These are phyloP conservation scores for Globisporangium alternatum DNA, from an alignment of 352 stramenopile species.

Conservation along the genomic window DNA sequence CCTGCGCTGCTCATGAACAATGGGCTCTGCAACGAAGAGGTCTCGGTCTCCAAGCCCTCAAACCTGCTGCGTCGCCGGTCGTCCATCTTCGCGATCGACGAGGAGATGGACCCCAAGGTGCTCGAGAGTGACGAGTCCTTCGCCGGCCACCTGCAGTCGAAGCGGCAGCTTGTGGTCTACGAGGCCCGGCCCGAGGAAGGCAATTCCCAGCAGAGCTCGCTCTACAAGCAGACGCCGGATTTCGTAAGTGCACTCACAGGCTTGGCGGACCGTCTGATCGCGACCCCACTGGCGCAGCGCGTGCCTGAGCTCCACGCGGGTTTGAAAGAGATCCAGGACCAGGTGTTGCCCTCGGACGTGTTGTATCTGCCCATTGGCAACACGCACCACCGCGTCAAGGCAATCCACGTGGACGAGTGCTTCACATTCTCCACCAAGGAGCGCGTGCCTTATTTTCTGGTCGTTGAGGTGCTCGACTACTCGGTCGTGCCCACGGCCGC, in stretches of 20 bases:
- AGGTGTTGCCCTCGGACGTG: constrained; percentile 64
- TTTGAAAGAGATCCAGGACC: constrained; percentile 42
- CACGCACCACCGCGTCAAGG: constrained; percentile 70
- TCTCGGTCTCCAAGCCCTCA: constrained; percentile 36
- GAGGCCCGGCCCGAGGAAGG: constrained; percentile 60
- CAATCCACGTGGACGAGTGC: constrained; percentile 68
- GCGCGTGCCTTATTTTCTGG: constrained; percentile 81
- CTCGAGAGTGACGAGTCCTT: constrained; percentile 55
- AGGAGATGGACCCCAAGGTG: constrained; percentile 30
- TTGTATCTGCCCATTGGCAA: constrained; percentile 81
- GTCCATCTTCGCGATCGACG: constrained; percentile 59
- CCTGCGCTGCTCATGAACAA: constrained; percentile 74
- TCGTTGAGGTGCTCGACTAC: constrained; percentile 81
- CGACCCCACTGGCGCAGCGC: constrained; percentile 35
- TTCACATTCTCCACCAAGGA: constrained; percentile 85
- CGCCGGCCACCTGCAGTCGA: constrained; percentile 46
- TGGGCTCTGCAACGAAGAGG: constrained; percentile 66
- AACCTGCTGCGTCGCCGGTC: constrained; percentile 55
- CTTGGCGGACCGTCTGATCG: constrained; percentile 63
- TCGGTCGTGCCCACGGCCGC: constrained; percentile 21
- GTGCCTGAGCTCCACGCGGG: constrained; percentile 50
- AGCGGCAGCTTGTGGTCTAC: constrained; percentile 49
- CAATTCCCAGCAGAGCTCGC: constrained; percentile 50
- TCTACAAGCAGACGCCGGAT: constrained; percentile 67
- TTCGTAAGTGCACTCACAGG: constrained; percentile 72